Evolutionary conservation across 2,329 filamentous ascomycete genomes (phyloP), one percentile per base, ranked within the genome.

Genomic region (Zarea fungicola): DNA sequence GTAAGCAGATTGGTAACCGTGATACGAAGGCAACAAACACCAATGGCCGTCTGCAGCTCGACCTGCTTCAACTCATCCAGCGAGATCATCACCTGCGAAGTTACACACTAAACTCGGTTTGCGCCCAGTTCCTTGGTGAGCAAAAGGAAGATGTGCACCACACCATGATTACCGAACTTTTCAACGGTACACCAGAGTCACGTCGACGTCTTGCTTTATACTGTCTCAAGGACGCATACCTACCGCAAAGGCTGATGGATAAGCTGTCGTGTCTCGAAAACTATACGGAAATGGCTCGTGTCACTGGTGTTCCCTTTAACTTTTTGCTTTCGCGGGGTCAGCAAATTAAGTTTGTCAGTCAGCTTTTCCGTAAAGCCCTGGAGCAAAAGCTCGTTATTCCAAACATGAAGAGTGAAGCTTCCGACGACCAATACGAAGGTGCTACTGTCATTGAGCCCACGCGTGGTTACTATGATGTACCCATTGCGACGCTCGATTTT

Each of bases 91-190:
- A 99, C 16, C 75, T 99, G 28, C 81, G 93, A 73, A 97, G 92
- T 69, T 99, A 99, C 65, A 99, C 93, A 0, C 77, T 99, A 23
- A 99, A 99, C 66, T 96, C 93, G 1, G 93, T 99, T 6, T 95
- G 84, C 56, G 87, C 93, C 5, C 87, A 99, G 55, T 99, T 99
- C 61, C 67, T 99, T 21, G 90, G 90, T 40, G 93, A 99, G 65
- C 93, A 99, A 64, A 99, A 99, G 64, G 93, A 99, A 69, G 93
- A 99, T 67, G 93, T 99, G 3, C 93, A 99, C 62, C 85, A 99
- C 69, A 96, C 91, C 3, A 99, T 99, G 90, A 99, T 99, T 60
- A 99, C 95, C 0, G 95, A 97, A 62, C 72, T 99, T 3, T 96
- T 91, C 76, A 97, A 99, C 63, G 93, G 93, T 53, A 96, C 93